phyloP scores from a whole-genome alignment of 306 rosid genomes.

The Crotalaria pallida region DNA sequence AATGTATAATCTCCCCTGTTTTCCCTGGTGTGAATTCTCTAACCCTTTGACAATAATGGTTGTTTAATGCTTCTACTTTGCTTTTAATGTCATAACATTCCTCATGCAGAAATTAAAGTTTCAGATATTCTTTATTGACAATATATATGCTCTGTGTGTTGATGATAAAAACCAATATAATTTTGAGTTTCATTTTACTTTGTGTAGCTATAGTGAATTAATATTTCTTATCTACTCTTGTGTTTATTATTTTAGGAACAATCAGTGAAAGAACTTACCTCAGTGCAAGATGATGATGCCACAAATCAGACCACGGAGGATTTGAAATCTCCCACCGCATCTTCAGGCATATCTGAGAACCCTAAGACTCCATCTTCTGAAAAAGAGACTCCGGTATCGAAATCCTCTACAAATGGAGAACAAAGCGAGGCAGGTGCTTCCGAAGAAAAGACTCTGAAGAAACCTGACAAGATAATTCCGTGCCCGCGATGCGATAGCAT shows the following conservation, averaged over 20 bases:
- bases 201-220: background rate
- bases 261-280: constrained; percentile 36
- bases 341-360: constrained; percentile 42
- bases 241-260: constrained; percentile 46
- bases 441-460: constrained; percentile 58
- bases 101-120: background rate
- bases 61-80: background rate
- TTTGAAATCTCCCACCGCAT: constrained; percentile 37
- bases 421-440: constrained; percentile 50
- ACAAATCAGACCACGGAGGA: constrained; percentile 39
- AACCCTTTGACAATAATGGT: background rate
- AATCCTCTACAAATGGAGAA: constrained; percentile 53
- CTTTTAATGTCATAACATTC: background rate
- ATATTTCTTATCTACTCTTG: constrained; percentile 21
- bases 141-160: background rate
- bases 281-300: constrained; percentile 30
- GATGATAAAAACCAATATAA: background rate
- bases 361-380: constrained; percentile 58
- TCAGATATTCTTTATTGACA: background rate
- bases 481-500: constrained; percentile 92
- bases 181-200: background rate
- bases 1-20: too few species aligned
- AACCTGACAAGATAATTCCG: constrained; percentile 76
- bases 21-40: background rate
- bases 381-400: constrained; percentile 45